Conservation (phyloP, 768 basidiomycete species). For the Psilocybe cubensis region DNA sequence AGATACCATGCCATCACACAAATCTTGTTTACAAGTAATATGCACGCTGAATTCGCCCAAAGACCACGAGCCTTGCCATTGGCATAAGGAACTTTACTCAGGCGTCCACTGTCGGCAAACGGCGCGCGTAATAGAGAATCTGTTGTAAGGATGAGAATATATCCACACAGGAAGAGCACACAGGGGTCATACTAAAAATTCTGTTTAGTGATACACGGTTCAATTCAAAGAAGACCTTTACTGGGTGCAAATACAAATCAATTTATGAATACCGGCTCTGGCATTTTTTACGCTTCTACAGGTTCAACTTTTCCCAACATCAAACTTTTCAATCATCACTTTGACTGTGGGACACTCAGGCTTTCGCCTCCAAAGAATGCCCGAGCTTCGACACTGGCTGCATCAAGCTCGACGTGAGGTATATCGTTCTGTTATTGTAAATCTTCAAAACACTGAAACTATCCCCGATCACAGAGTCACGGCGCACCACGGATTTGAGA, state of each 20-base stretch:
- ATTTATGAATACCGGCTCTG: no score
- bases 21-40: background rate
- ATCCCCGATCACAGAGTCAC: background rate
- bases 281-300: no score
- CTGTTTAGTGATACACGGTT: no score
- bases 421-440: constrained; percentile 16
- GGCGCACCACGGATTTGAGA: constrained; percentile 30
- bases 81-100: background rate
- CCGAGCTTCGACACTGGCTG: constrained; percentile 29
- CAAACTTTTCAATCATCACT: background rate
- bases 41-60: background rate
- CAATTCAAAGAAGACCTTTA: no score
- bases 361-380: constrained; percentile 38
- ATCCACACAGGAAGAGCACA: no score
- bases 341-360: background rate
- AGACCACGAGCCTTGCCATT: background rate
- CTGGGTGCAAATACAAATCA: no score
- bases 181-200: no score
- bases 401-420: constrained; percentile 25
- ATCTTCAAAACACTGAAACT: background rate
- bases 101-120: no score
- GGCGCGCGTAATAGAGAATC: no score
- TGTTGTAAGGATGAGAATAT: no score
- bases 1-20: background rate
- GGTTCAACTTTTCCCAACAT: background rate